Conservation (phyloP, 1,284 basidiomycete genomes). For the Coniferiporia weirii region DNA sequence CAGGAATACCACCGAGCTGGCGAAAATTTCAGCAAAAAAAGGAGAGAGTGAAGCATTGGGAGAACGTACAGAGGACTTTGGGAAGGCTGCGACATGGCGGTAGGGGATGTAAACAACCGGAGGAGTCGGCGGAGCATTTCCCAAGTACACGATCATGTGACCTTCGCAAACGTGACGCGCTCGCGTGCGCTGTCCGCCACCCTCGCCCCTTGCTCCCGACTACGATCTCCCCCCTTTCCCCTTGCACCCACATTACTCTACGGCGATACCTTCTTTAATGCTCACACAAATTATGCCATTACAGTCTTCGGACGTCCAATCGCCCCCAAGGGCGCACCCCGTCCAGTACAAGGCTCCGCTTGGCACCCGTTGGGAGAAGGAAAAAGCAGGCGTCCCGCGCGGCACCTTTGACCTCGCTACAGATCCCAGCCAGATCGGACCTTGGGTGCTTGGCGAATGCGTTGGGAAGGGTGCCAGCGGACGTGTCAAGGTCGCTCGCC, state of each 20-base stretch:
- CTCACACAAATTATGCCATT: neutral
- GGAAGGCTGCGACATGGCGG: constrained; percentile 4
- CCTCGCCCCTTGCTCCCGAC: neutral
- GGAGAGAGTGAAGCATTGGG: neutral
- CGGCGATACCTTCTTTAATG: constrained; percentile 10
- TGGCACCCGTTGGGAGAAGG: constrained; percentile 79
- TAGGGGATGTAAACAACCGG: neutral
- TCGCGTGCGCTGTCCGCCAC: neutral
- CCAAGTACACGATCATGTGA: neutral
- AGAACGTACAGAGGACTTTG: constrained; percentile 20
- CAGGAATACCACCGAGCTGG: constrained; percentile 63
- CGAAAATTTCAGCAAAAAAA: neutral
- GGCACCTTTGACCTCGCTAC: constrained; percentile 68
- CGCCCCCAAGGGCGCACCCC: constrained; percentile 60
- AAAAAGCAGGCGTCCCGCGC: constrained; percentile 67
- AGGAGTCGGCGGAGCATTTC: neutral
- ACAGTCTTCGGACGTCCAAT: constrained; percentile 1
- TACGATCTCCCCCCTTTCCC: neutral
- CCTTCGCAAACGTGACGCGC: neutral
- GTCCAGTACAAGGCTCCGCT: constrained; percentile 61
- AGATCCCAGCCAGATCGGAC: constrained; percentile 70
- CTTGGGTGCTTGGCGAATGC: constrained; percentile 88
- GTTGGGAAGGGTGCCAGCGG: constrained; percentile 94
- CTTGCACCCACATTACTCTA: constrained; percentile 4
- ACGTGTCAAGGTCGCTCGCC: constrained; percentile 93